A percentile compares a stretch with the other conserved stretches of the same genome.
Evolutionary conservation across 352 stramenopile species (phyloP).

Genomic region (Nothophytophthora sp.): DNA sequence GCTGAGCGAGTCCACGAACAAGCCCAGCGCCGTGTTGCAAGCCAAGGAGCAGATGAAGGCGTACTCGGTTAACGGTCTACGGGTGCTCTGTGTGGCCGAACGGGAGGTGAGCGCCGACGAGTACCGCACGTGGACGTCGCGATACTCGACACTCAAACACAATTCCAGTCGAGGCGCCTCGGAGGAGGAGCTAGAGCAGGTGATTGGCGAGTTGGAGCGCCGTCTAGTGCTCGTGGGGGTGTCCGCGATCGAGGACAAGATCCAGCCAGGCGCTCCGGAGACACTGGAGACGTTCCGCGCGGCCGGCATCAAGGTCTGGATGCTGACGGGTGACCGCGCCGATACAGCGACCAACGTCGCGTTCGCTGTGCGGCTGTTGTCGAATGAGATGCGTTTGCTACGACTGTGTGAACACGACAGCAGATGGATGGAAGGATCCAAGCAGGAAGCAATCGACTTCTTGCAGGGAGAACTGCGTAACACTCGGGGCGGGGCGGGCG

Average conservation of each 20-base stretch:
- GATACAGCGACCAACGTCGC: conserved; percentile 73
- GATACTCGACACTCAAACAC: conserved; percentile 33
- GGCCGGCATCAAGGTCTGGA: conserved; percentile 77
- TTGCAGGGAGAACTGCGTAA: conserved; percentile 26
- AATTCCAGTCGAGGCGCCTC: conserved; percentile 5
- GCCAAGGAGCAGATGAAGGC: conserved; percentile 49
- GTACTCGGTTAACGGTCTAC: conserved; percentile 63
- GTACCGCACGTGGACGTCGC: conserved; percentile 49
- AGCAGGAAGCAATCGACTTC: conserved; percentile 23
- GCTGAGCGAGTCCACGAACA: conserved; percentile 29
- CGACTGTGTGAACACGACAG: conserved; percentile 32
- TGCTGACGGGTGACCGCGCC: conserved; percentile 65
- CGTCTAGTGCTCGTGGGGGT: conserved; percentile 54
- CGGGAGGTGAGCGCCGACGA: conserved; percentile 49
- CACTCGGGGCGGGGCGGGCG: conserved; percentile 9
- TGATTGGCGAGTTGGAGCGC: conserved; percentile 51
- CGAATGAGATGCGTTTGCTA: conserved; percentile 51
- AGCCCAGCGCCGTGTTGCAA: conserved; percentile 22
- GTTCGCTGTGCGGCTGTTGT: conserved; percentile 51
- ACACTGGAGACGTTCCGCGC: conserved; percentile 58
- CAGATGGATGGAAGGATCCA: conserved; percentile 23
- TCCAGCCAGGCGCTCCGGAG: conserved; percentile 59
- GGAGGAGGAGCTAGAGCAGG: conserved; percentile 31
- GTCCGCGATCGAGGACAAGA: conserved; percentile 69
- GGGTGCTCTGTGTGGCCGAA: conserved; percentile 74